A percentile compares a stretch with the other conserved stretches of the same genome.
phyloP scores from a whole-genome alignment of 768 basidiomycete species.

The Leccinellum luteum region DNA sequence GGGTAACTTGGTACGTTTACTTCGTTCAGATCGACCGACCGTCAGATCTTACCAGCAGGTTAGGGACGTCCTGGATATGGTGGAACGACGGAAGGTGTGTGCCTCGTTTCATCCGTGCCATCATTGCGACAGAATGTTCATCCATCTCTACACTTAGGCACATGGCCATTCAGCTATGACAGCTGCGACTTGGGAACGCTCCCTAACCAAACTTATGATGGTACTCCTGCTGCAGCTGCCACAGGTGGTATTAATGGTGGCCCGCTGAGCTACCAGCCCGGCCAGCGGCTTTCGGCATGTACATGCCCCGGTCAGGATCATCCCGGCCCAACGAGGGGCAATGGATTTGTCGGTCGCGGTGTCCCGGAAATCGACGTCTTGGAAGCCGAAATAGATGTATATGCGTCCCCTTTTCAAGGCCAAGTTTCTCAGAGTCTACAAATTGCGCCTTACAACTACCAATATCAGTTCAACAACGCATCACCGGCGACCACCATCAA shows the following conservation, averaged over 20 bases:
- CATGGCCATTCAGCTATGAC: conserved; percentile 83
- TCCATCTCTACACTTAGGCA: conserved; percentile 30
- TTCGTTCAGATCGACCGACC: neutral
- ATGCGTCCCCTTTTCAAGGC: conserved; percentile 45
- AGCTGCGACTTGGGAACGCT: conserved; percentile 85
- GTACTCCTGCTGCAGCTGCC: conserved; percentile 54
- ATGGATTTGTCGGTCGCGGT: conserved; percentile 56
- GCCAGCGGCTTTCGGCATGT: conserved; percentile 84
- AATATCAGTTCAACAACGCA: conserved; percentile 59
- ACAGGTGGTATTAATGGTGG: conserved; percentile 51
- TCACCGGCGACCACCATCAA: conserved; percentile 53
- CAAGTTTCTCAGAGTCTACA: conserved; percentile 82
- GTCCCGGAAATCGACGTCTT: conserved; percentile 94
- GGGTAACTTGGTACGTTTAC: conserved; percentile 53
- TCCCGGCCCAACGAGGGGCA: conserved; percentile 64
- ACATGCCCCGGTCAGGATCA: conserved; percentile 86
- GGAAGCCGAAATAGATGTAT: conserved; percentile 72
- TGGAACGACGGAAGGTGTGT: conserved; percentile 75
- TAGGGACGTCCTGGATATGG: conserved; percentile 87
- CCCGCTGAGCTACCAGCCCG: conserved; percentile 74
- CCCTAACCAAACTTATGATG: conserved; percentile 71
- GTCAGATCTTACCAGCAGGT: conserved; percentile 25
- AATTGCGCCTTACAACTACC: conserved; percentile 72
- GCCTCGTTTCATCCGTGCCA: neutral
- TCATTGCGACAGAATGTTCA: neutral